Evolutionary conservation across 169 alveolate genomes (phyloP).

Genomic region (Plasmodium adleri): DNA sequence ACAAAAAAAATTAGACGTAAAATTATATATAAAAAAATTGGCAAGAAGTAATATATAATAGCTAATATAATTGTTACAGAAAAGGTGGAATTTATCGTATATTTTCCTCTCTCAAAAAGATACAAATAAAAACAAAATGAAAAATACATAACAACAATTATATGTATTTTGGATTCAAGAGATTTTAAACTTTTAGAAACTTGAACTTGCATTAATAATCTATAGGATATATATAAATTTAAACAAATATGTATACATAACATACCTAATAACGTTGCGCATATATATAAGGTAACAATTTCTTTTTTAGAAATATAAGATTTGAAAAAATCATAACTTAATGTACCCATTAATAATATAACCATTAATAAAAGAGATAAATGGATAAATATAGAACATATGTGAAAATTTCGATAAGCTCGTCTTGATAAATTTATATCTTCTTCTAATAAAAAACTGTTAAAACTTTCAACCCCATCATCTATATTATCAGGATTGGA

Average conservation of each 20-base stretch:
- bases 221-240: constrained; percentile 26
- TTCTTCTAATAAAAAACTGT: constrained; percentile 70
- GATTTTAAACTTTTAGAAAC: constrained; percentile 46
- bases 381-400: constrained; percentile 73
- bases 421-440: constrained; percentile 59
- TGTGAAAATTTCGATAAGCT: constrained; percentile 57
- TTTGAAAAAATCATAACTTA: constrained; percentile 26
- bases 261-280: constrained; percentile 40
- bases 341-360: constrained; percentile 26
- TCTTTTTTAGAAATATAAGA: constrained; percentile 1
- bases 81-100: constrained; percentile 22
- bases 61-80: constrained; percentile 35
- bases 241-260: constrained; percentile 43
- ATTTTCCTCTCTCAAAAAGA: constrained; percentile 16
- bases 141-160: constrained; percentile 28
- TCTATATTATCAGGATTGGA: constrained; percentile 15
- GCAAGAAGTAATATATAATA: constrained; percentile 55
- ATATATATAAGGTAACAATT: constrained; percentile 12
- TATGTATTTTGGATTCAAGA: constrained; percentile 45
- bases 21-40: constrained; percentile 64
- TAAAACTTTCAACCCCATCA: constrained; percentile 23
- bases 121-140: constrained; percentile 42
- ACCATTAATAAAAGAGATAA: constrained; percentile 37
- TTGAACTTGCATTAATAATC: constrained; percentile 27
- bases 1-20: constrained; percentile 26